phyloP scores from a whole-genome alignment of 345 rosid species.

The Gossypium rotundifolium region DNA sequence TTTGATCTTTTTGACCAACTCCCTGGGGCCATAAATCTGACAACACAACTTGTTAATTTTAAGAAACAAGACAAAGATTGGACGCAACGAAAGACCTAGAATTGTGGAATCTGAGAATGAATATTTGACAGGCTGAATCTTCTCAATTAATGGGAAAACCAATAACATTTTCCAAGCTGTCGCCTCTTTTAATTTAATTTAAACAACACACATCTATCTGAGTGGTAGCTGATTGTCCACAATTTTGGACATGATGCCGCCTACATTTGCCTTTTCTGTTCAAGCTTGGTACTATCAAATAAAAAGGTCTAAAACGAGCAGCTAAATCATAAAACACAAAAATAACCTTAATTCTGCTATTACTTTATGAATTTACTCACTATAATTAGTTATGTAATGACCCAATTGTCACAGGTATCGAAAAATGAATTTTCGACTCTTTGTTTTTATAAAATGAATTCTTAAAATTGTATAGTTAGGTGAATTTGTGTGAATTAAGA shows the following conservation, averaged over 20 bases:
- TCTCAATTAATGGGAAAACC: not conserved
- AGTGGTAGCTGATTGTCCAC: not conserved
- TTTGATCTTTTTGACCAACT: conserved; percentile 20
- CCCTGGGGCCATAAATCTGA: not conserved
- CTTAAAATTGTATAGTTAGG: too few species aligned
- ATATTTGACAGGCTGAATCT: conserved; percentile 9
- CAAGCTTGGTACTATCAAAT: not conserved
- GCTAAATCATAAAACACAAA: not conserved
- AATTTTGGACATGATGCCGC: not conserved
- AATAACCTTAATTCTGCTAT: not conserved
- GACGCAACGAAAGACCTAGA: not conserved
- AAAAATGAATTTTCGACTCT: too few species aligned
- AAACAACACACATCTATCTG: not conserved
- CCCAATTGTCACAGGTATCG: too few species aligned
- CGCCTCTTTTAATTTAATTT: not conserved
- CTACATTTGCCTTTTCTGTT: too few species aligned
- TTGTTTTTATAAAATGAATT: too few species aligned
- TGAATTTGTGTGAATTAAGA: too few species aligned
- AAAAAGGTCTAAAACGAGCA: not conserved
- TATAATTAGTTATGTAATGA: too few species aligned
- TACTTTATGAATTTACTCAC: too few species aligned
- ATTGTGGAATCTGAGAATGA: conserved; percentile 1
- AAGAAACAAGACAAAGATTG: not conserved
- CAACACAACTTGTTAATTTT: not conserved
- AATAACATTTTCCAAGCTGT: not conserved